A percentile compares a stretch with the other conserved stretches of the same genome.
Evolutionary conservation across 2,329 filamentous ascomycete species (phyloP).

Genomic region (Metarhizium guizhouense): DNA sequence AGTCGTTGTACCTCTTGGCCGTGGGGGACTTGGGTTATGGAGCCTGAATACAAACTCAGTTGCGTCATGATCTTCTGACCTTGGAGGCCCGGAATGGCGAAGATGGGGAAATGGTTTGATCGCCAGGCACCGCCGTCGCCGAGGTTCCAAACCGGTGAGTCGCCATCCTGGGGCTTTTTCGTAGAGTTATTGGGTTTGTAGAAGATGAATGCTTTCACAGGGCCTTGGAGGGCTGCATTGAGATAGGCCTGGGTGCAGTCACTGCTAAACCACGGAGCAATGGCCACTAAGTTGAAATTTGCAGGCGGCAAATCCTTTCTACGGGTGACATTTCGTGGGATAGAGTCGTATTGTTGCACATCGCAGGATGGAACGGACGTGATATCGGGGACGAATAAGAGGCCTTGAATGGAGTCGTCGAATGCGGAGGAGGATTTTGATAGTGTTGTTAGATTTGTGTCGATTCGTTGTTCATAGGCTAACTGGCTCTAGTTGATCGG

Average conservation of each 20-base stretch:
- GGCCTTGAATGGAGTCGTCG: slow-evolving; percentile 59
- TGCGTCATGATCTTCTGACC: slow-evolving; percentile 63
- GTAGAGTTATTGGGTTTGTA: slow-evolving; percentile 49
- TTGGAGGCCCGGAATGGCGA: slow-evolving; percentile 62
- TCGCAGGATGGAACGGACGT: slow-evolving; percentile 49
- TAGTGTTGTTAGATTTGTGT: slow-evolving; percentile 63
- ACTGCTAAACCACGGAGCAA: slow-evolving; percentile 77
- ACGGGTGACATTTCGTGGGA: slow-evolving; percentile 69
- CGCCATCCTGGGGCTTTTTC: slow-evolving; percentile 54
- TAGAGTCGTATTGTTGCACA: slow-evolving; percentile 50
- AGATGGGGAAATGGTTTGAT: slow-evolving; percentile 64
- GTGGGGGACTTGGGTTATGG: slow-evolving; percentile 52
- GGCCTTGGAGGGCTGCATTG: slow-evolving; percentile 45
- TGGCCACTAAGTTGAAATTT: slow-evolving; percentile 66
- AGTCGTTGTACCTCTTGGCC: slow-evolving; percentile 45
- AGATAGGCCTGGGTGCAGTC: slow-evolving; percentile 70
- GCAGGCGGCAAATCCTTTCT: slow-evolving; percentile 57
- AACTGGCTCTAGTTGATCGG: slow-evolving; percentile 27
- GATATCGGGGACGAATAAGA: slow-evolving; percentile 79
- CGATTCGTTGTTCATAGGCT: slow-evolving; percentile 42
- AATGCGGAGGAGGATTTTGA: slow-evolving; percentile 55
- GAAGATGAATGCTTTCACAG: slow-evolving; percentile 55
- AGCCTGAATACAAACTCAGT: slow-evolving; percentile 69
- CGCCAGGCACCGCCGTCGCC: slow-evolving; percentile 66
- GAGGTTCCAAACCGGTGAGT: slow-evolving; percentile 61